phyloP scores from a whole-genome alignment of 805 yeast species.

The Candida endomychidarum region DNA sequence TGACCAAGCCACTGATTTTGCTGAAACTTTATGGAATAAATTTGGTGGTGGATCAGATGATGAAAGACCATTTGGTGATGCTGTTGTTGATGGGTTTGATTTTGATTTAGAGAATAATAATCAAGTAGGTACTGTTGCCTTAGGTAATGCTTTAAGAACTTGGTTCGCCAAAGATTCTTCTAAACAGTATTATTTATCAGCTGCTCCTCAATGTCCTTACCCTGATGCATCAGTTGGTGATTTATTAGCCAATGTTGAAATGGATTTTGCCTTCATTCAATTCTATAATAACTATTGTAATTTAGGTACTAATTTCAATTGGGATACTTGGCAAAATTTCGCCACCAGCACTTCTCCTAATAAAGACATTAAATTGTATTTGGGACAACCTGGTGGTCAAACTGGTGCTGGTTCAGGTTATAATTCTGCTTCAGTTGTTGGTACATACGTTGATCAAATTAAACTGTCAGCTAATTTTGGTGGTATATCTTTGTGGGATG shows the following conservation, averaged over 20 bases:
- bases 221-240: slow-evolving; percentile 40
- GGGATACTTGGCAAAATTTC: slow-evolving; percentile 34
- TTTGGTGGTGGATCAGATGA: slow-evolving; percentile 35
- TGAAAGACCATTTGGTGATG: slow-evolving; percentile 62
- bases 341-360: slow-evolving; percentile 32
- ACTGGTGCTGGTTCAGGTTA: slow-evolving; percentile 38
- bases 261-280: slow-evolving; percentile 41
- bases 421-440: slow-evolving; percentile 20
- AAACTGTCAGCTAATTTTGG: slow-evolving; percentile 43
- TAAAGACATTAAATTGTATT: slow-evolving; percentile 29
- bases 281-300: slow-evolving; percentile 39
- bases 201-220: slow-evolving; percentile 42
- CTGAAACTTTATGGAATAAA: slow-evolving; percentile 38
- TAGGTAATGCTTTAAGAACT: slow-evolving; percentile 36
- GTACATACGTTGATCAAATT: slow-evolving; percentile 19
- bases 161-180: slow-evolving; percentile 26
- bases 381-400: slow-evolving; percentile 36
- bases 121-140: slow-evolving; percentile 63
- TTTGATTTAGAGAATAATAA: slow-evolving; percentile 66
- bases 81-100: slow-evolving; percentile 83
- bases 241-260: slow-evolving; percentile 21
- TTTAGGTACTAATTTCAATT: slow-evolving; percentile 31
- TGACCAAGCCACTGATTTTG: slow-evolving; percentile 56
- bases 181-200: slow-evolving; percentile 30
- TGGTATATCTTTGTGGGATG: slow-evolving; percentile 86